phyloP scores from a whole-genome alignment of 768 basidiomycete genomes.

The Obba rivulosa region DNA sequence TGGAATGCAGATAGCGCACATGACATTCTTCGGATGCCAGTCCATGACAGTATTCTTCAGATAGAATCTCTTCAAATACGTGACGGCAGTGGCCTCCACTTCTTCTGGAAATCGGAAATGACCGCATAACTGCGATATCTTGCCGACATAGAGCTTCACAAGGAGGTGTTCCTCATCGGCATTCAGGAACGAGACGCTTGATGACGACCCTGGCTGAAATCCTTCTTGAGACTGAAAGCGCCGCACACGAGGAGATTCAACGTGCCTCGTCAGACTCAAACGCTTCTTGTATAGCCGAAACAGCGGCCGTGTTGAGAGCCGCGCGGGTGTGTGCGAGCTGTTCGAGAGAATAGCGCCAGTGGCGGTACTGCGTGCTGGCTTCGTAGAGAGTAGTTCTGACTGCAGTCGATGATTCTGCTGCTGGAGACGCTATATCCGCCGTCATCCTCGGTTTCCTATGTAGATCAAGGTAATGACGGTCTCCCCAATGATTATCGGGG shows the following conservation, averaged over 20 bases:
- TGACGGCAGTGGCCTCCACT: constrained; percentile 88
- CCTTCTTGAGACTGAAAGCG: constrained; percentile 5
- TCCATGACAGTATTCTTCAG: constrained; percentile 98
- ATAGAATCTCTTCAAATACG: constrained; percentile 95
- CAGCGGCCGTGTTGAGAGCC: constrained; percentile 69
- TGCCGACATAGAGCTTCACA: constrained; percentile 83
- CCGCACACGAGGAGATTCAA: constrained; percentile 7
- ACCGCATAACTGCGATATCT: constrained; percentile 79
- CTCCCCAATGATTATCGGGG: too few species aligned
- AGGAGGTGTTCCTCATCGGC: constrained; percentile 84
- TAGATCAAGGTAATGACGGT: too few species aligned
- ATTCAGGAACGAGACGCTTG: constrained; percentile 64
- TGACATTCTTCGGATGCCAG: constrained; percentile 98
- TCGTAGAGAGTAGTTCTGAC: constrained; percentile 51
- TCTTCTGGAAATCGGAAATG: constrained; percentile 87
- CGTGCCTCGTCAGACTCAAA: constrained; percentile 78
- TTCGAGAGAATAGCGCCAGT: constrained; percentile 85
- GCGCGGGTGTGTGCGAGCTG: constrained; percentile 55
- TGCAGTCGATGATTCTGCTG: background rate
- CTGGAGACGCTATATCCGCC: background rate
- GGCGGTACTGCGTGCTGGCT: constrained; percentile 72
- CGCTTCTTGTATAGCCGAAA: constrained; percentile 68
- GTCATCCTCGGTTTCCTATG: too few species aligned
- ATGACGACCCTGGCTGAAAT: constrained; percentile 64
- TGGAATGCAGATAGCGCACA: constrained; percentile 48